A percentile compares a stretch with the other conserved stretches of the same genome.
Conservation (phyloP, 108 stramenopile species). For the Hondaea fermentalgiana region DNA sequence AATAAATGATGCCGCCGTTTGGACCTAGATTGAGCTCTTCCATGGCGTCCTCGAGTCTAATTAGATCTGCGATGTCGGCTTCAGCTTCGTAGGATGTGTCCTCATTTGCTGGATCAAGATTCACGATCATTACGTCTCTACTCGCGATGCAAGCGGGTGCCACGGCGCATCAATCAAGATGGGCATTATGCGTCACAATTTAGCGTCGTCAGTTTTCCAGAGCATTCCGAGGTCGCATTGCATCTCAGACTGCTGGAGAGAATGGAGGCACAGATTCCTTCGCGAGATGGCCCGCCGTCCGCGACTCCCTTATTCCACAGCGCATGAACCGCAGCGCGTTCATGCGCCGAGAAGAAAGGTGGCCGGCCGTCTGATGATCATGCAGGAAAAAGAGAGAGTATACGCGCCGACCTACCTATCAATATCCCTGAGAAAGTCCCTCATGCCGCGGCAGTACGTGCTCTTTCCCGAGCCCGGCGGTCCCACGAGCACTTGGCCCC, state of each 20-base stretch:
- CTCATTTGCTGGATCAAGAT: slow-evolving; percentile 96
- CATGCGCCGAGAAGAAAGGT: not conserved
- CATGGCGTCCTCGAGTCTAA: slow-evolving; percentile 76
- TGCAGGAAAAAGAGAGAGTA: too few relatives aligned
- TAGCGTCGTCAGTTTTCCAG: too few relatives aligned
- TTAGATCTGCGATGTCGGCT: slow-evolving; percentile 68
- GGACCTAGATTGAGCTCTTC: slow-evolving; percentile 77
- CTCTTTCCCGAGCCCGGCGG: slow-evolving; percentile 94
- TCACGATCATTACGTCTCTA: slow-evolving; percentile 59
- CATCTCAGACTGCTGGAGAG: too few relatives aligned
- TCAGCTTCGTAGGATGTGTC: slow-evolving; percentile 55
- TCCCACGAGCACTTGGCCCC: slow-evolving; percentile 85
- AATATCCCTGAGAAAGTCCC: slow-evolving; percentile 71
- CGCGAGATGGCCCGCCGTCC: too few relatives aligned
- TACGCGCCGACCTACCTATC: slow-evolving; percentile 51
- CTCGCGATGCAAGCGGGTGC: not conserved
- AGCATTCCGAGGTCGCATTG: too few relatives aligned
- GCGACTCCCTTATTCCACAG: too few relatives aligned
- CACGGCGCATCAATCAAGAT: too few relatives aligned
- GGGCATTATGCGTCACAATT: too few relatives aligned
- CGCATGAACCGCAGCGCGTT: not conserved
- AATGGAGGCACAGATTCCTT: too few relatives aligned
- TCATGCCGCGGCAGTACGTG: slow-evolving; percentile 87
- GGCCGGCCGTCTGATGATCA: too few relatives aligned
- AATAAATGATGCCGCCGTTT: slow-evolving; percentile 86